These are phyloP conservation scores for Smittium mucronatum DNA, from an alignment of 371 early-diverging fungal species.

Conservation along the genomic window DNA sequence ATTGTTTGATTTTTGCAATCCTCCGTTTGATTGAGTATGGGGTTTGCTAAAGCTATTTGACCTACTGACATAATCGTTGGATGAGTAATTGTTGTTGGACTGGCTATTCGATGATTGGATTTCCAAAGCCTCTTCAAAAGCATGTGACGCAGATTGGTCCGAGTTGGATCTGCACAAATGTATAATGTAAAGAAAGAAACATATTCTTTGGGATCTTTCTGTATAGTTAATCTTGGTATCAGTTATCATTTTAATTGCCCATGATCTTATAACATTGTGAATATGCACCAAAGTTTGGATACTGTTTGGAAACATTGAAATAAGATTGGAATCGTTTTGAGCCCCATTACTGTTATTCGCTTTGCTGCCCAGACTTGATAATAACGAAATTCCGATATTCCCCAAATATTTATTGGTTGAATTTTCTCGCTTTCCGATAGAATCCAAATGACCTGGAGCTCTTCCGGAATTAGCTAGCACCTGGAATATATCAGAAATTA, in stretches of 20 bases:
- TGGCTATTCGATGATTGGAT: neutral
- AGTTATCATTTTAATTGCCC: constrained; percentile 54
- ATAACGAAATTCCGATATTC: constrained; percentile 4
- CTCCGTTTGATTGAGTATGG: neutral
- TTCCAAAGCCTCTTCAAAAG: constrained; percentile 23
- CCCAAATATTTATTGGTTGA: constrained; percentile 11
- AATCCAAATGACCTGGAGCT: neutral
- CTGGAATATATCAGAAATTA: constrained; percentile 54
- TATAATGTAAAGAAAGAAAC: constrained; percentile 47
- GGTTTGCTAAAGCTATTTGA: constrained; percentile 1
- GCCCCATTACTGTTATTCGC: neutral
- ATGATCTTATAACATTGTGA: constrained; percentile 56
- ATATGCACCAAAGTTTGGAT: constrained; percentile 54
- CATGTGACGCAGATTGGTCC: constrained; percentile 27
- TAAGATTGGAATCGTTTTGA: constrained; percentile 16
- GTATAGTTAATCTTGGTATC: constrained; percentile 36
- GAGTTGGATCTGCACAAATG: constrained; percentile 37
- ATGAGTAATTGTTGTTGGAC: neutral
- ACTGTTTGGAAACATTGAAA: constrained; percentile 48
- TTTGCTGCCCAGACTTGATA: constrained; percentile 7
- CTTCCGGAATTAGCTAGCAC: constrained; percentile 38
- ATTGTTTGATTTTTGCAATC: neutral
- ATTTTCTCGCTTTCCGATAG: neutral
- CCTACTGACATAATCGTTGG: neutral
- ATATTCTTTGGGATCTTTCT: constrained; percentile 43